Evolutionary conservation across 495 filamentous ascomycete species (phyloP).

Genomic region (Penicillium bialowiezense): DNA sequence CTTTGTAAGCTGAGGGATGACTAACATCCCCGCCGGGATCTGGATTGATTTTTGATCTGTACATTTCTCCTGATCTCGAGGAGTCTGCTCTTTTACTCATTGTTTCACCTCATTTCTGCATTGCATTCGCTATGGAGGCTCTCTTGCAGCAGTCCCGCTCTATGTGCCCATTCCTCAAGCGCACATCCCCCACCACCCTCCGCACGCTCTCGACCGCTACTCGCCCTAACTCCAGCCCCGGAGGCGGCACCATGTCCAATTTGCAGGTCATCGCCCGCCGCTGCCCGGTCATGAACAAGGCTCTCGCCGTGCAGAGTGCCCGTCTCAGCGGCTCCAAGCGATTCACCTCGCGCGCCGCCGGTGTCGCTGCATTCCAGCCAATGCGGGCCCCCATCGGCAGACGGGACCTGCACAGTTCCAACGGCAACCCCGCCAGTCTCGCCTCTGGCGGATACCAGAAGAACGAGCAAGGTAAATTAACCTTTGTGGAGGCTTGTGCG

Average conservation of each 20-base stretch:
- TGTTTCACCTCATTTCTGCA: constrained; percentile 2
- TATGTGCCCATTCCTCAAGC: constrained; percentile 96
- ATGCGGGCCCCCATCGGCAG: constrained; percentile 40
- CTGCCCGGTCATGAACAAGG: constrained; percentile 98
- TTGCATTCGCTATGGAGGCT: constrained; percentile 69
- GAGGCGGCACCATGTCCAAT: constrained; percentile 94
- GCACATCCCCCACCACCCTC: constrained; percentile 83
- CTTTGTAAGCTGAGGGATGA: constrained; percentile 11
- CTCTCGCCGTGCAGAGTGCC: constrained; percentile 83
- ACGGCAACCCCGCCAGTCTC: constrained; percentile 68
- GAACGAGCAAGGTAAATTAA: constrained; percentile 55
- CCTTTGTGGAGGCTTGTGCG: not conserved
- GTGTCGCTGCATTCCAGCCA: constrained; percentile 33
- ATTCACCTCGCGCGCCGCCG: constrained; percentile 41
- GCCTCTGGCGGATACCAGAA: constrained; percentile 59
- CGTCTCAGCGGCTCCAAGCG: constrained; percentile 47
- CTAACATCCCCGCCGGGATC: constrained; percentile 5
- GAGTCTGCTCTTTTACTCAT: not conserved
- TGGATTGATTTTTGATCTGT: not conserved
- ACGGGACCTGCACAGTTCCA: constrained; percentile 79
- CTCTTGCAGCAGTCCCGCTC: constrained; percentile 89
- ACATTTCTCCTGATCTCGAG: not conserved
- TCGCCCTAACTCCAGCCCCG: constrained; percentile 63
- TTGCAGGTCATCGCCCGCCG: constrained; percentile 90
- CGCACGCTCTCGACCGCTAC: constrained; percentile 84